A percentile compares a stretch with the other conserved stretches of the same genome.
These are phyloP conservation scores for Phallus indusiatus DNA, from an alignment of 768 basidiomycete genomes.

Conservation along the genomic window DNA sequence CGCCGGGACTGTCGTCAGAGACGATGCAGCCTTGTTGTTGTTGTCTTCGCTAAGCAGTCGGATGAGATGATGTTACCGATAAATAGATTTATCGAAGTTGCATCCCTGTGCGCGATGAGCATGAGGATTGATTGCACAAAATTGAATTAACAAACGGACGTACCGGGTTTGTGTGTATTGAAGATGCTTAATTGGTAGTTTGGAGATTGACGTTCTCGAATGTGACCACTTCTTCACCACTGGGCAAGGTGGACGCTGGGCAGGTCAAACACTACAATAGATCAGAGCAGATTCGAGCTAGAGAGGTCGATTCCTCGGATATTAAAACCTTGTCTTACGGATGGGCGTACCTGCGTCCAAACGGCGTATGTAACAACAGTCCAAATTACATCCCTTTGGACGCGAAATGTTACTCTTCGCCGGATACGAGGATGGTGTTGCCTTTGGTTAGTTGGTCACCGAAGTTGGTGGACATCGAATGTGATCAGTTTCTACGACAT, in stretches of 20 bases:
- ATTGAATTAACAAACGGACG: conserved; percentile 14
- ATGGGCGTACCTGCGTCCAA: conserved; percentile 12
- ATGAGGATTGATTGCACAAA: background rate
- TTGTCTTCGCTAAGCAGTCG: conserved; percentile 50
- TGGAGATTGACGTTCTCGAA: conserved; percentile 73
- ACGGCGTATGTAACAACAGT: conserved; percentile 52
- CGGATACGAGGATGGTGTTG: conserved; percentile 30
- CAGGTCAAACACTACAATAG: conserved; percentile 43
- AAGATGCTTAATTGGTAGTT: conserved; percentile 59
- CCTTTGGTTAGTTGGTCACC: conserved; percentile 66
- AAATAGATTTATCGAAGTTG: background rate
- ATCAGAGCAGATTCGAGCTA: background rate
- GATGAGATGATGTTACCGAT: conserved; percentile 37
- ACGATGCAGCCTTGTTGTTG: conserved; percentile 58
- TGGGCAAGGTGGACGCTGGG: conserved; percentile 48
- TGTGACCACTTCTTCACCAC: conserved; percentile 54
- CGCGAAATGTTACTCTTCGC: conserved; percentile 5
- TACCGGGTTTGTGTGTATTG: conserved; percentile 59
- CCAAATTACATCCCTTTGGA: conserved; percentile 51
- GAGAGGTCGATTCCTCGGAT: too few relatives aligned
- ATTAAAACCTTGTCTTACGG: background rate
- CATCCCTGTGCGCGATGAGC: background rate
- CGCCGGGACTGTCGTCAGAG: conserved; percentile 55
- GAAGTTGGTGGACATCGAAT: too few relatives aligned
- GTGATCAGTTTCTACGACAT: too few relatives aligned